These are phyloP conservation scores for Fusarium cicatricum DNA, from an alignment of 2,329 filamentous ascomycete species.

Conservation along the genomic window DNA sequence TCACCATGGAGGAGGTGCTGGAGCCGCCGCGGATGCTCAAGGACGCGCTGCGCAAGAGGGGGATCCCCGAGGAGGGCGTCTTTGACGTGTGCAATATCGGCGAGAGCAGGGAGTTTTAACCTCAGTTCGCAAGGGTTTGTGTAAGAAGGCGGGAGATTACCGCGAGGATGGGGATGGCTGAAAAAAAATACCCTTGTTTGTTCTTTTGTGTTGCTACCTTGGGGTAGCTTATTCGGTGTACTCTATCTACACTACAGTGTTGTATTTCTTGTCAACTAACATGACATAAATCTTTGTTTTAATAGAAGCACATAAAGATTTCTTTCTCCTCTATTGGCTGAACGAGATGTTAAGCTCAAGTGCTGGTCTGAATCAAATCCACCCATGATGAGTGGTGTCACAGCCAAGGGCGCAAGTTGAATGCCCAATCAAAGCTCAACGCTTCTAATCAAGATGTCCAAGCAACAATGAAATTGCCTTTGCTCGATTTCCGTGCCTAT, in stretches of 20 bases:
- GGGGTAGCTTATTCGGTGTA: background rate
- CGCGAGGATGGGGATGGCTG: background rate
- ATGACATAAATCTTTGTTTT: background rate
- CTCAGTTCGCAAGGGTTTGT: background rate
- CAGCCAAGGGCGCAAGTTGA: background rate
- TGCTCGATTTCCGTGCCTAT: background rate
- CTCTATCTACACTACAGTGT: background rate
- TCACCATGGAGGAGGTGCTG: constrained; percentile 84
- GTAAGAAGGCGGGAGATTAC: background rate
- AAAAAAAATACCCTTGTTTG: constrained; percentile 24
- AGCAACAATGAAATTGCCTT: background rate
- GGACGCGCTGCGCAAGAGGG: constrained; percentile 73
- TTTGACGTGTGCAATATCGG: constrained; percentile 89
- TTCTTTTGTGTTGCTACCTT: constrained; percentile 7
- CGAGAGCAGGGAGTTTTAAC: constrained; percentile 77
- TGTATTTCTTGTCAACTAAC: background rate
- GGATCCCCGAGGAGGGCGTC: constrained; percentile 72
- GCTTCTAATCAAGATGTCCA: background rate
- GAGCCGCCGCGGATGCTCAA: constrained; percentile 80
- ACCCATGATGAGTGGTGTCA: constrained; percentile 17
- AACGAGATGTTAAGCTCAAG: too few relatives aligned
- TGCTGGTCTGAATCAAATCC: too few relatives aligned
- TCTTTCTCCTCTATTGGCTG: background rate
- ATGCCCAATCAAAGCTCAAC: constrained; percentile 19
- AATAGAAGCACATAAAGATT: constrained; percentile 14